Conservation (phyloP, 768 basidiomycete genomes). For the Suillus variegatus region DNA sequence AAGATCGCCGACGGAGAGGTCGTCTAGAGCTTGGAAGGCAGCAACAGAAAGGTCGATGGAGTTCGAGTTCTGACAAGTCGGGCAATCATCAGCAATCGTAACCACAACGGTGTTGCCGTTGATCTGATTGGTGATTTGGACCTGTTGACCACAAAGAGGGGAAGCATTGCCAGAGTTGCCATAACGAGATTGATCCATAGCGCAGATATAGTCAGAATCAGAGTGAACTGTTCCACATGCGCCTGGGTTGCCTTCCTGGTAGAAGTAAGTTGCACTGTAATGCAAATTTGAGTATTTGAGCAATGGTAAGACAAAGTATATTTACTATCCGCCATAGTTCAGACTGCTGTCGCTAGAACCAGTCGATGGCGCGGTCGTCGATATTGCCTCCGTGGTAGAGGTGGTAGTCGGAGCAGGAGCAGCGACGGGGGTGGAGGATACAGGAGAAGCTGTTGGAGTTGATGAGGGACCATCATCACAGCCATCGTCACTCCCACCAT, state of each 20-base stretch:
- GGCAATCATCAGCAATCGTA: conserved; percentile 79
- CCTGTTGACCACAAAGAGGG: conserved; percentile 61
- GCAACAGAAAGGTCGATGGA: conserved; percentile 75
- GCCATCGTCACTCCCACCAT: conserved; percentile 31
- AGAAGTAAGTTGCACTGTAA: conserved; percentile 63
- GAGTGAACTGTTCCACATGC: conserved; percentile 68
- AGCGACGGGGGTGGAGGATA: conserved; percentile 6
- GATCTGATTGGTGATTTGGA: conserved; percentile 66
- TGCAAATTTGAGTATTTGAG: background rate
- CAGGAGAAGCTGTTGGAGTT: conserved; percentile 19
- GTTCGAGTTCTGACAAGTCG: conserved; percentile 64
- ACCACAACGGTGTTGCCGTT: conserved; percentile 53
- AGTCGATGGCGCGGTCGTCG: background rate
- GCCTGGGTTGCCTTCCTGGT: conserved; percentile 72
- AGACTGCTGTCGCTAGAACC: conserved; percentile 26
- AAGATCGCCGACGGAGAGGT: conserved; percentile 51
- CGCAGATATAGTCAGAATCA: conserved; percentile 63
- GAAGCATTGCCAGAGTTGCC: conserved; percentile 49
- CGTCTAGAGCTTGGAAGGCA: conserved; percentile 64
- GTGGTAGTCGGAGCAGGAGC: conserved; percentile 2
- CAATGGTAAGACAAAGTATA: conserved; percentile 1
- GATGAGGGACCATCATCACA: conserved; percentile 30
- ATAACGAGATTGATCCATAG: conserved; percentile 60
- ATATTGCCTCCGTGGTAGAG: background rate
- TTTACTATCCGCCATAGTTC: conserved; percentile 46